A percentile compares a stretch with the other conserved stretches of the same genome.
Conservation (phyloP, 305 asterid genomes). For the Fraxinus xanthoxyloides region DNA sequence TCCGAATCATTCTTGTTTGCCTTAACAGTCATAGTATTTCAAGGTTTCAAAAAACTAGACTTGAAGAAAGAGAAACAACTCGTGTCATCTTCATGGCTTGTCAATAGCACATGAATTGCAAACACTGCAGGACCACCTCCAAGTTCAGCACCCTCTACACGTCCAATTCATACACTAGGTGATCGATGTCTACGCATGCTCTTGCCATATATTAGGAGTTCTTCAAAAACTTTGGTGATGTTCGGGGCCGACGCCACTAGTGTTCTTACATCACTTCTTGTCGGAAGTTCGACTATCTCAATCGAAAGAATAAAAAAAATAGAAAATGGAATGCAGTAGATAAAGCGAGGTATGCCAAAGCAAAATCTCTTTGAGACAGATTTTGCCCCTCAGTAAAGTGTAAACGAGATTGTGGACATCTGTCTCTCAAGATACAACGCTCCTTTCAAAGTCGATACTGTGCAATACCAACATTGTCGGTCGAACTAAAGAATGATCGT, state of each 20-base stretch:
- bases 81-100: constrained; percentile 89
- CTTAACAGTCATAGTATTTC: constrained; percentile 17
- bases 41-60: constrained; percentile 88
- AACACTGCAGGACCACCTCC: constrained; percentile 99
- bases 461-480: too few species aligned
- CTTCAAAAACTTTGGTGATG: constrained; percentile 81
- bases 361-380: too few species aligned
- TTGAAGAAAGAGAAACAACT: constrained; percentile 94
- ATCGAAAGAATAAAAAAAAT: too few species aligned
- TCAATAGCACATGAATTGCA: constrained; percentile 95
- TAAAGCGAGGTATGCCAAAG: too few species aligned
- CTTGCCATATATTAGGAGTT: constrained; percentile 74
- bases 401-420: too few species aligned
- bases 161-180: constrained; percentile 93
- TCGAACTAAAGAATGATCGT: too few species aligned
- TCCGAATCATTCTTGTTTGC: too few species aligned
- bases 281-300: too few species aligned
- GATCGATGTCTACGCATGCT: constrained; percentile 79
- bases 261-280: constrained; percentile 74
- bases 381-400: too few species aligned
- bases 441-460: too few species aligned
- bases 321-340: too few species aligned
- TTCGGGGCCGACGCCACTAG: constrained; percentile 76
- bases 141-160: constrained; percentile 98
- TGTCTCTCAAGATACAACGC: too few species aligned